A percentile compares a stretch with the other conserved stretches of the same genome.
These are phyloP conservation scores for Coemansia sp. DNA, from an alignment of 192 early-diverging fungal species.

Conservation along the genomic window DNA sequence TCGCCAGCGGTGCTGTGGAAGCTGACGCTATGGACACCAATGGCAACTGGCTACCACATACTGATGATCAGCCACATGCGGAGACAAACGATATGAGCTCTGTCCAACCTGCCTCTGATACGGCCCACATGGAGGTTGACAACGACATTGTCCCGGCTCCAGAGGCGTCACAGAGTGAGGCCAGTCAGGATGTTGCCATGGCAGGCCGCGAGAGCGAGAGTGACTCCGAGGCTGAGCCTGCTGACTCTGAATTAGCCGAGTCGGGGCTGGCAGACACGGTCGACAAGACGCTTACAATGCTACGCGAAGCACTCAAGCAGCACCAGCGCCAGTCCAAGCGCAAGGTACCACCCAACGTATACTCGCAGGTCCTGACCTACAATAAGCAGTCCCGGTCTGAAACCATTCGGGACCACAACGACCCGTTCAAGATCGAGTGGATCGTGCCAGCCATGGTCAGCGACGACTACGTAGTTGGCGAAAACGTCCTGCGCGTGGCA, in stretches of 20 bases:
- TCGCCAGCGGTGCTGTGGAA: background rate
- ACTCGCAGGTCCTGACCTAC: slow-evolving; percentile 71
- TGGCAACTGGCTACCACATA: slow-evolving; percentile 5
- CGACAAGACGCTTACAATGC: slow-evolving; percentile 45
- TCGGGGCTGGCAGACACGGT: slow-evolving; percentile 17
- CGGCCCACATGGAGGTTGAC: background rate
- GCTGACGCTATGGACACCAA: slow-evolving; percentile 19
- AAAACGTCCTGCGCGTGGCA: slow-evolving; percentile 36
- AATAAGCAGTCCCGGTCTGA: slow-evolving; percentile 70
- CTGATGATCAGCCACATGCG: background rate
- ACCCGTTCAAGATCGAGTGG: slow-evolving; percentile 92
- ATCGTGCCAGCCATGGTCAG: slow-evolving; percentile 51
- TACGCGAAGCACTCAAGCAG: slow-evolving; percentile 74
- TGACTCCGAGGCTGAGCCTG: background rate
- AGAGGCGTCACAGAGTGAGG: slow-evolving; percentile 21
- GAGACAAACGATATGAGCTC: background rate
- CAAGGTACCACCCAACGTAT: slow-evolving; percentile 75
- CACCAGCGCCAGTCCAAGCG: slow-evolving; percentile 84
- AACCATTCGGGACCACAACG: slow-evolving; percentile 85
- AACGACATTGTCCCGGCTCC: background rate
- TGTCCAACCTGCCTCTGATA: background rate
- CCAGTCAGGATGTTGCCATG: background rate
- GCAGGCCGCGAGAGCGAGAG: background rate
- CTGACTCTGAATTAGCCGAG: background rate
- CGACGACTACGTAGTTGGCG: slow-evolving; percentile 57